Evolutionary conservation across 306 rosid genomes (phyloP).

Genomic region (Datisca glomerata): DNA sequence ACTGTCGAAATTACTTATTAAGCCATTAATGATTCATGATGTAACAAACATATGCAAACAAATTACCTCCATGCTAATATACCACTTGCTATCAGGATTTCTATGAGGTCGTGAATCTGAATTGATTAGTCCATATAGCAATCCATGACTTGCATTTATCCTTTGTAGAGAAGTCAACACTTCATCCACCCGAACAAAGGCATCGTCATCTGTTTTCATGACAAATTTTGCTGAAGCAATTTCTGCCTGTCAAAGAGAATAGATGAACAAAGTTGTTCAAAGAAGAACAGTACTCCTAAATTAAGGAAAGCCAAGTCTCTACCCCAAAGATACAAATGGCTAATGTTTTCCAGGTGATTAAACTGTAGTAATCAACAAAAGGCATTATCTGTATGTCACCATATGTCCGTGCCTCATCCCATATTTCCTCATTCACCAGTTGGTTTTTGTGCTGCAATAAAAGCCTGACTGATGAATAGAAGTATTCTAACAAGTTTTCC

Average conservation of each 20-base stretch:
- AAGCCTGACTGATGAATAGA: slow-evolving; percentile 19
- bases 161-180: slow-evolving; percentile 56
- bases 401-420: slow-evolving; percentile 90
- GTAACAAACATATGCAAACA: too few relatives aligned
- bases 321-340: slow-evolving; percentile 96
- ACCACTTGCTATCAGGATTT: slow-evolving; percentile 86
- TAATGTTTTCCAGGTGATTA: slow-evolving; percentile 94
- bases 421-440: slow-evolving; percentile 85
- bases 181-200: slow-evolving; percentile 89
- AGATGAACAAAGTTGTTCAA: slow-evolving; percentile 18
- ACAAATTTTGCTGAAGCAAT: slow-evolving; percentile 85
- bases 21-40: too few relatives aligned
- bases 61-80: slow-evolving; percentile 75
- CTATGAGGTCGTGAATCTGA: slow-evolving; percentile 88
- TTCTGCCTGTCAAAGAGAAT: slow-evolving; percentile 58
- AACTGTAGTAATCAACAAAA: slow-evolving; percentile 91
- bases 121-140: slow-evolving; percentile 90
- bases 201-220: slow-evolving; percentile 99
- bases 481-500: slow-evolving; percentile 8
- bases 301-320: slow-evolving; percentile 25
- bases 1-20: too few relatives aligned
- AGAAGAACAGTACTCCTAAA: slow-evolving; percentile 10
- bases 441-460: slow-evolving; percentile 81
- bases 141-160: slow-evolving; percentile 38
- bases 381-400: slow-evolving; percentile 97